phyloP scores from a whole-genome alignment of 1,139 yeast species.

The Candida pseudoviswanathii region DNA sequence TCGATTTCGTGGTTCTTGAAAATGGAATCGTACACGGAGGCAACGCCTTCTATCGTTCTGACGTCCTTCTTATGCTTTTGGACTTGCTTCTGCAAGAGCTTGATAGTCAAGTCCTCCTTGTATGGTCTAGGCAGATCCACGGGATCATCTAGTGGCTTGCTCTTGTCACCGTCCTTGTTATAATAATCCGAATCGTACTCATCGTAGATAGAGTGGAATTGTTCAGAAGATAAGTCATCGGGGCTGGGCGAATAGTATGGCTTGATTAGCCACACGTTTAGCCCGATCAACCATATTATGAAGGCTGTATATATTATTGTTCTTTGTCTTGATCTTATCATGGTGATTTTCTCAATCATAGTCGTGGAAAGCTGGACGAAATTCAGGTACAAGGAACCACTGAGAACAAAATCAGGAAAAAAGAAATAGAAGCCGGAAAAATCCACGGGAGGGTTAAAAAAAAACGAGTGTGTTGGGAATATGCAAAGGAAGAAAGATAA shows the following conservation, averaged over 20 bases:
- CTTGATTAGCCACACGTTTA: not conserved
- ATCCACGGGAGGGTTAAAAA: not conserved
- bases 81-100: constrained; percentile 13
- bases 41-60: constrained; percentile 13
- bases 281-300: not conserved
- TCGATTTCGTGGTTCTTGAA: constrained; percentile 15
- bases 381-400: not conserved
- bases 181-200: constrained; percentile 10
- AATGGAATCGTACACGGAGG: constrained; percentile 17
- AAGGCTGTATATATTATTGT: not conserved
- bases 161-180: not conserved
- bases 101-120: constrained; percentile 13
- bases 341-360: constrained; percentile 2
- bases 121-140: not conserved
- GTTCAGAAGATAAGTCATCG: not conserved
- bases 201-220: constrained; percentile 14
- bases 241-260: not conserved
- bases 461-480: not conserved
- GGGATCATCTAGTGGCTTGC: not conserved
- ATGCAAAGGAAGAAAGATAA: not conserved
- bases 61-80: constrained; percentile 10
- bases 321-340: not conserved
- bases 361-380: not conserved
- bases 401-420: not conserved
- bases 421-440: not conserved